Base-by-base conservation (phyloP, 2,329 filamentous ascomycete species). In the Teratosphaeriaceae sp. region DNA sequence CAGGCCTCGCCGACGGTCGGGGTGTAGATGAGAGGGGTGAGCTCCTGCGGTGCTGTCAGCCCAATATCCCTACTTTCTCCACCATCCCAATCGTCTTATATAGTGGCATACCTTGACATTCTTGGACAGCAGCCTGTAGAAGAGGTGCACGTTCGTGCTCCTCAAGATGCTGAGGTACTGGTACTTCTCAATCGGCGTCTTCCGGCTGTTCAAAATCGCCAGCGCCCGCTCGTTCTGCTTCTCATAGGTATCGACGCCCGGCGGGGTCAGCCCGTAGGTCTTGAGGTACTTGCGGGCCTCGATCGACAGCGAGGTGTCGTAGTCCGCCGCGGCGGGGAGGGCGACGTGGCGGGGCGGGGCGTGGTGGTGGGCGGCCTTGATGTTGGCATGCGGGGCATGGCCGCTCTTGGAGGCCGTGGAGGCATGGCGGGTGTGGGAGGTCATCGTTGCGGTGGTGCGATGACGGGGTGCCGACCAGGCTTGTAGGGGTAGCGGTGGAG, bases 1-100 rank as follows among this genome's bases (percentile, higher is more conserved):
- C 92, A 98, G 54, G 94, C 92, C 65, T 97, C 90, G 59, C 92
- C 92, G 58, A 98, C 88, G 60, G 85, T 89, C 35, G 86, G 86
- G 15, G 86, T 92, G 71, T 92, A 92, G 58, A 92, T 86, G 52
- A 90, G 72, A 38, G 86, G 86, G 69, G 88, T 89, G 54, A 90
- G 71, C 58, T 88, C 84, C 69, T 83, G 74, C 24, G 12, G 13
- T 15, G 20, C 20, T 42, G 40, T 48, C 26, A 82, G 57, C 40
- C 48, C 13, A 30, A 9, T 35, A 7, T 20, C 18, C 33, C 29
- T 26, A 30, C 27, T 39, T 38, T 38, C 21, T 27, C 38, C 21
- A 22, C 36, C 22, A 34, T 18, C 20, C 26, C 15, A 12, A 23
- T 36, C 27, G 27, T 26, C 15, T 24, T 9, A 9, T 16, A 19